A percentile compares a stretch with the other conserved stretches of the same genome.
Conservation (phyloP, 1,284 basidiomycete genomes). For the Psilocybe mexicana region DNA sequence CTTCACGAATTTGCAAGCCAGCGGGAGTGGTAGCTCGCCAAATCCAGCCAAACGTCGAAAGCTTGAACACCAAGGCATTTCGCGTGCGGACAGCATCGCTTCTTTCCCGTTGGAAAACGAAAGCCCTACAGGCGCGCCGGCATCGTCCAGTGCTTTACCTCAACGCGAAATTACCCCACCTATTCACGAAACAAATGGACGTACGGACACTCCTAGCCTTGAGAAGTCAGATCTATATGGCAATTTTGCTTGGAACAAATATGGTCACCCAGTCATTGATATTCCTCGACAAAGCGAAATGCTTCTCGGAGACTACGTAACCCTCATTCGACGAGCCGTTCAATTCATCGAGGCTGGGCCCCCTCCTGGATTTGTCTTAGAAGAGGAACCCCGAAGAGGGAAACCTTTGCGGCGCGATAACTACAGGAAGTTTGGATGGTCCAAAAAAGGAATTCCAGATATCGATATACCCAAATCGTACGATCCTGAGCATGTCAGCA, state of each 20-base stretch:
- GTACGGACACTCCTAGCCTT: no score
- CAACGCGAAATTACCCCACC: no score
- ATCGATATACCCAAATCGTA: background rate
- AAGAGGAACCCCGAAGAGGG: background rate
- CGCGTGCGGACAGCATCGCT: background rate
- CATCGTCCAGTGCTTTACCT: no score
- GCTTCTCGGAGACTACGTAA: background rate
- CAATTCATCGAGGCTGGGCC: background rate
- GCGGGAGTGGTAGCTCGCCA: background rate
- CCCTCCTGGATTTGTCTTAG: background rate
- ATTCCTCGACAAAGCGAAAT: background rate
- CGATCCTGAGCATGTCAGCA: background rate
- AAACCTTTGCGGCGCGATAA: background rate
- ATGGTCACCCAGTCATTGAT: background rate
- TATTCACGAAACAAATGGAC: no score
- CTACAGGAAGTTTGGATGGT: background rate
- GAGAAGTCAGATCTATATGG: no score
- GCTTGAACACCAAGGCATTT: background rate
- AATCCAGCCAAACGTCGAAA: background rate
- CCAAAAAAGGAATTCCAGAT: background rate
- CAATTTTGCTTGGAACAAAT: background rate
- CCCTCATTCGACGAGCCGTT: background rate
- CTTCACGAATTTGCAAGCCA: background rate
- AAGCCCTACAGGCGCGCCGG: no score
- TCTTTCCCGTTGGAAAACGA: background rate